These are phyloP conservation scores for Ogataea pini DNA, from an alignment of 805 yeast species.

Conservation along the genomic window DNA sequence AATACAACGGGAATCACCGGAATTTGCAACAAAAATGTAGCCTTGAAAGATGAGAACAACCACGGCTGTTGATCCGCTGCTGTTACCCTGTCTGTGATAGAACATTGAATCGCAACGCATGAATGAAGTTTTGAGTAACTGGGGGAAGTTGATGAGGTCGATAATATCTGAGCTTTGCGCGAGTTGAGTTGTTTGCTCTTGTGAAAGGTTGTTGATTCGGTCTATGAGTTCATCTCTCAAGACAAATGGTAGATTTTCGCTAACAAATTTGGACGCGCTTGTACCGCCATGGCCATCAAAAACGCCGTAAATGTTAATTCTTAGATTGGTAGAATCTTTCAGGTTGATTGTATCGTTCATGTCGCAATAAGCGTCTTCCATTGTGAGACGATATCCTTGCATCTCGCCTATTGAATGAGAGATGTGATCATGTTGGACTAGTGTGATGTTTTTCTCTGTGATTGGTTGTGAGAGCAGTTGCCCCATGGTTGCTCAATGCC, in stretches of 20 bases:
- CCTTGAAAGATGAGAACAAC: constrained; percentile 46
- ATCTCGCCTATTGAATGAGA: constrained; percentile 69
- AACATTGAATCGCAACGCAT: constrained; percentile 47
- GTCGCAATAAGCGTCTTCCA: constrained; percentile 75
- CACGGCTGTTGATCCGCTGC: constrained; percentile 56
- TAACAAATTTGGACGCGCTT: constrained; percentile 55
- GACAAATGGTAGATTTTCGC: constrained; percentile 39
- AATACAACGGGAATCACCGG: constrained; percentile 77
- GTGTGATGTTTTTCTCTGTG: constrained; percentile 62
- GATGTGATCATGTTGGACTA: constrained; percentile 44
- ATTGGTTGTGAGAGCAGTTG: constrained; percentile 74
- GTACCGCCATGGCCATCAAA: constrained; percentile 86
- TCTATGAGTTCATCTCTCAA: constrained; percentile 22
- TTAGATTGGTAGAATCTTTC: constrained; percentile 4
- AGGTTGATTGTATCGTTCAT: constrained; percentile 33
- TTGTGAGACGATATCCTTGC: constrained; percentile 75
- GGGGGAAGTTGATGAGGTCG: constrained; percentile 28
- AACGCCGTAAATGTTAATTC: constrained; percentile 58
- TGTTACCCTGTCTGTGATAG: constrained; percentile 38
- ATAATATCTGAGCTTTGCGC: constrained; percentile 19
- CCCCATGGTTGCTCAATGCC: too few species aligned
- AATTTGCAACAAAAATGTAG: constrained; percentile 57
- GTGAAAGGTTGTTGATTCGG: constrained; percentile 19
- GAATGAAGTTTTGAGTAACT: constrained; percentile 44
- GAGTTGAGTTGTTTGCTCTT: constrained; percentile 18